Conservation (phyloP, 139 green algal species). For the Auxenochlorella protothecoides region DNA sequence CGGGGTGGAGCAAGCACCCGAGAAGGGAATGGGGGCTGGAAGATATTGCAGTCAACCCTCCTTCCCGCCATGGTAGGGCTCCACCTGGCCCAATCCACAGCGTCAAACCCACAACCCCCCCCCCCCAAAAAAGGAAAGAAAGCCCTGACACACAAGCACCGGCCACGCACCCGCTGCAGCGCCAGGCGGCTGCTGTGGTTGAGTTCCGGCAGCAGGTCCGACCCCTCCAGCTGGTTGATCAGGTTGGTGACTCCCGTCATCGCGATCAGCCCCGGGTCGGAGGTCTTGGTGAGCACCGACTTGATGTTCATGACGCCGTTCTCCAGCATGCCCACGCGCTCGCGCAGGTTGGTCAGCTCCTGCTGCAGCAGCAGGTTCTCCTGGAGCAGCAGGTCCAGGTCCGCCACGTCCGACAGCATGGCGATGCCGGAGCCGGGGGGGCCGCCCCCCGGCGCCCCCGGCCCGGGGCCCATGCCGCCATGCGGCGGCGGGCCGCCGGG, state of each 20-base stretch:
- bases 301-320: conserved; percentile 10
- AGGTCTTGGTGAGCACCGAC: conserved; percentile 9
- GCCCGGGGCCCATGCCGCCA: too few relatives aligned
- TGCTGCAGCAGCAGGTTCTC: conserved; percentile 13
- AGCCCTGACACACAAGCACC: background rate
- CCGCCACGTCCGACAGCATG: conserved; percentile 7
- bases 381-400: conserved; percentile 10
- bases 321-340: conserved; percentile 10
- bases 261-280: conserved; percentile 16
- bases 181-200: conserved; percentile 3
- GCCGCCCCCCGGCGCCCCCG: too few relatives aligned
- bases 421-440: background rate
- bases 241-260: conserved; percentile 22
- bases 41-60: too few relatives aligned
- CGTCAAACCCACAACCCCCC: background rate
- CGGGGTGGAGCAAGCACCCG: too few relatives aligned
- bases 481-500: background rate
- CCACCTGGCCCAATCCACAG: background rate
- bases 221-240: conserved; percentile 16
- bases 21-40: too few relatives aligned
- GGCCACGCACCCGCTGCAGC: background rate
- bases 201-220: conserved; percentile 14
- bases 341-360: conserved; percentile 1
- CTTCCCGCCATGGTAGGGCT: background rate
- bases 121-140: background rate